A percentile compares a stretch with the other conserved stretches of the same genome.
Evolutionary conservation across 2,329 filamentous ascomycete species (phyloP).

Genomic region (Cercospora nicotianae): DNA sequence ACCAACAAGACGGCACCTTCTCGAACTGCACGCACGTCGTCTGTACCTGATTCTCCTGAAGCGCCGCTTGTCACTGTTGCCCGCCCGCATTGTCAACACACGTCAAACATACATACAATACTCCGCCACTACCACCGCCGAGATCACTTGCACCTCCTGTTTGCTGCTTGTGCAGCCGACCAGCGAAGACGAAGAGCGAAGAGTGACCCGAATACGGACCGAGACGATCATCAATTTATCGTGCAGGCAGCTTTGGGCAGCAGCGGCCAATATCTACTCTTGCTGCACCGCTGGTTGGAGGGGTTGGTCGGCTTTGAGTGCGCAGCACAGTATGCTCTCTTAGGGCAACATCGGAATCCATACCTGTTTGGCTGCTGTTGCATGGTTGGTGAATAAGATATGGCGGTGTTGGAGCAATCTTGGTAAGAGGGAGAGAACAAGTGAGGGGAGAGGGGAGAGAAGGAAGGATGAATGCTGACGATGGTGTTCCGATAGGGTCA

Average conservation of each 20-base stretch:
- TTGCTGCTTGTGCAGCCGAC: too few relatives aligned
- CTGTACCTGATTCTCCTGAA: neutral
- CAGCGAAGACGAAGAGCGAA: too few relatives aligned
- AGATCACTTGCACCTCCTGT: neutral
- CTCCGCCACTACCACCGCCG: neutral
- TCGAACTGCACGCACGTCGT: neutral
- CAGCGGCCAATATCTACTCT: neutral
- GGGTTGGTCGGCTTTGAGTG: neutral
- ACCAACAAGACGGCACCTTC: neutral
- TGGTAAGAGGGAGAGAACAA: conserved; percentile 18
- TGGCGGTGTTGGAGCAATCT: conserved; percentile 54
- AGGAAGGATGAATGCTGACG: conserved; percentile 9
- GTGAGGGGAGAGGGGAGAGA: neutral
- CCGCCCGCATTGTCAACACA: neutral
- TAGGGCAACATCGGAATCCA: neutral
- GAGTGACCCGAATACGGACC: neutral
- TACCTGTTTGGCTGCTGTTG: conserved; percentile 7
- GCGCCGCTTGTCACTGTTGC: neutral
- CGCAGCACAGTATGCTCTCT: neutral
- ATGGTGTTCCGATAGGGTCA: conserved; percentile 20
- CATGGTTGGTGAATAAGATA: conserved; percentile 19
- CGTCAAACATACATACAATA: neutral
- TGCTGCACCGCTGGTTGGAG: neutral
- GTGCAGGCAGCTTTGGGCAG: neutral
- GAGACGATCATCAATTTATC: neutral